Evolutionary conservation across 1,284 basidiomycete genomes (phyloP).

Genomic region (Rhodofomes roseus): DNA sequence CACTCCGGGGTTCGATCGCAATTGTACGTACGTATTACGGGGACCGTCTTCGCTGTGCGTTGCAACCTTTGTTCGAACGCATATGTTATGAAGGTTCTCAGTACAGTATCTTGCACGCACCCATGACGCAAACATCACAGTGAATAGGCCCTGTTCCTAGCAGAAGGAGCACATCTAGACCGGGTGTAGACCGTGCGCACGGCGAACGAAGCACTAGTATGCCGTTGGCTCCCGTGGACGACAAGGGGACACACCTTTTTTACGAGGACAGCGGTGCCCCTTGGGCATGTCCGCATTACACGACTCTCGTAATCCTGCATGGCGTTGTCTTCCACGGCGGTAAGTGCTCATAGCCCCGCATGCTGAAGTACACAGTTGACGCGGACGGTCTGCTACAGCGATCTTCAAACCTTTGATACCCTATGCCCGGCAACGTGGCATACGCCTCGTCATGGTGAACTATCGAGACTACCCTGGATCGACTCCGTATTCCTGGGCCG

Average conservation of each 20-base stretch:
- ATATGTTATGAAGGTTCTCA: too few relatives aligned
- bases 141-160: neutral
- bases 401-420: neutral
- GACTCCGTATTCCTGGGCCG: conserved; percentile 1
- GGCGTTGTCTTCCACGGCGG: conserved; percentile 3
- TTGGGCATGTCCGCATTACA: neutral
- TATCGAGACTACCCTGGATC: conserved; percentile 9
- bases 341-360: neutral
- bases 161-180: neutral
- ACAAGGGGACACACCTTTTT: conserved; percentile 4
- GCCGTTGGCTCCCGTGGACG: conserved; percentile 7
- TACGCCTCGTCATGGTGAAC: conserved; percentile 8
- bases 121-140: neutral
- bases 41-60: too few relatives aligned
- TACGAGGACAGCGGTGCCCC: conserved; percentile 3
- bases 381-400: neutral
- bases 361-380: neutral
- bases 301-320: conserved; percentile 2
- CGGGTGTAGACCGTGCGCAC: neutral
- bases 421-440: neutral
- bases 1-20: too few relatives aligned
- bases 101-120: neutral
- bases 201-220: neutral
- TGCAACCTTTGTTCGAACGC: too few relatives aligned
- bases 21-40: too few relatives aligned